Percentiles rank a stretch among this genome's conserved stretches.
These are phyloP conservation scores for Pseudopithomyces maydicus DNA, from an alignment of 2,329 filamentous ascomycete genomes.

Conservation along the genomic window DNA sequence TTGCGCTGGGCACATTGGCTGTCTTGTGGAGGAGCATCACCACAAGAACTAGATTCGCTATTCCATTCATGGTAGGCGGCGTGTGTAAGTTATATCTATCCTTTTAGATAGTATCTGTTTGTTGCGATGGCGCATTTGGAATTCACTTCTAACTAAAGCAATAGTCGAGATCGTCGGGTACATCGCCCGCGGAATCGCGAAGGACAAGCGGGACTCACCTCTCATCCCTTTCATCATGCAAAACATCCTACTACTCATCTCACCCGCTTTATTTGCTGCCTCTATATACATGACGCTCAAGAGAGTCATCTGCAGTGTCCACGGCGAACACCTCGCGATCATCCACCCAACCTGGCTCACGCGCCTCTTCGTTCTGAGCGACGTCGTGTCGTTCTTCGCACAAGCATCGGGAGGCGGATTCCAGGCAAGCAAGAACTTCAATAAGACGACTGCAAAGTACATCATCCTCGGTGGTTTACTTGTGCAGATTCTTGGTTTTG, in stretches of 20 bases:
- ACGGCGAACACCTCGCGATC: slow-evolving; percentile 46
- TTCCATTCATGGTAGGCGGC: no score
- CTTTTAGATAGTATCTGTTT: no score
- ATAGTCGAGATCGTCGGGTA: no score
- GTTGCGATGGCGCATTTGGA: no score
- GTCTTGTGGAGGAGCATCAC: no score
- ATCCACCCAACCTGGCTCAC: slow-evolving; percentile 54
- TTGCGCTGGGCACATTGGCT: no score
- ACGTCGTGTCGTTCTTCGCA: slow-evolving; percentile 56
- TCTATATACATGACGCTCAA: slow-evolving; percentile 51
- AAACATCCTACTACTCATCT: slow-evolving; percentile 46
- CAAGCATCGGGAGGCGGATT: slow-evolving; percentile 34
- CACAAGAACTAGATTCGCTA: no score
- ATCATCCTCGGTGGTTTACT: slow-evolving; percentile 39
- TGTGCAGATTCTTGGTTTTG: slow-evolving; percentile 38
- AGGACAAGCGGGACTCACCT: no score
- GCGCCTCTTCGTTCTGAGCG: slow-evolving; percentile 58
- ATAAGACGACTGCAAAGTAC: slow-evolving; percentile 28
- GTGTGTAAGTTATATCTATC: no score
- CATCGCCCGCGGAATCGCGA: no score
- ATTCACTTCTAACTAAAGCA: no score
- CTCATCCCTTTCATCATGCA: slow-evolving; percentile 36
- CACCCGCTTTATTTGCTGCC: slow-evolving; percentile 51
- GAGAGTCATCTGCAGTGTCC: slow-evolving; percentile 41
- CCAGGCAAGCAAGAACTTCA: background rate